These are phyloP conservation scores for Gaertneriomyces sp. DNA, from an alignment of 192 early-diverging fungal genomes.

Conservation along the genomic window DNA sequence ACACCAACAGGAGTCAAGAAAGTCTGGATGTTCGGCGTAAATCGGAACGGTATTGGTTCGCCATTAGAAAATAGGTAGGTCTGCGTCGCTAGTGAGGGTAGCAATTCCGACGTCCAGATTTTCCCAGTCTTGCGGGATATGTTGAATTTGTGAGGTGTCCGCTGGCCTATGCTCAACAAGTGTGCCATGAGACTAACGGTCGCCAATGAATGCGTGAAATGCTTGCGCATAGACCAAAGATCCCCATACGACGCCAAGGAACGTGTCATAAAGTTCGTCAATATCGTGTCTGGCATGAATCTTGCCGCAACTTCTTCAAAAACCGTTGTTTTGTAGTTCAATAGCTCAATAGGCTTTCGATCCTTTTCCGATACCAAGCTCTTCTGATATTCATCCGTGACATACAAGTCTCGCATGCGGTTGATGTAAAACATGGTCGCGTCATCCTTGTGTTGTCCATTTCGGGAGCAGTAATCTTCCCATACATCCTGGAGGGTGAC, in stretches of 20 bases:
- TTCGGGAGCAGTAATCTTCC: constrained; percentile 76
- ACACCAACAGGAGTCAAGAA: constrained; percentile 92
- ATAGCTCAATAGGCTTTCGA: constrained; percentile 46
- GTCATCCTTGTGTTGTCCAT: constrained; percentile 79
- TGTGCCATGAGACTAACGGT: constrained; percentile 89
- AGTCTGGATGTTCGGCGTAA: constrained; percentile 95
- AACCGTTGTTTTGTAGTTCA: constrained; percentile 79
- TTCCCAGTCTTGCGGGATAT: constrained; percentile 83
- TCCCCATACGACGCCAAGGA: constrained; percentile 77
- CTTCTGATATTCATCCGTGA: constrained; percentile 42
- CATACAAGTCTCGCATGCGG: constrained; percentile 64
- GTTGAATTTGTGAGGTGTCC: constrained; percentile 82
- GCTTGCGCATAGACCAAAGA: constrained; percentile 91
- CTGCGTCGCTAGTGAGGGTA: constrained; percentile 47
- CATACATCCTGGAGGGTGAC: constrained; percentile 90
- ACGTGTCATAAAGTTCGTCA: constrained; percentile 74
- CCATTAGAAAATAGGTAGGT: constrained; percentile 55
- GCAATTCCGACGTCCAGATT: constrained; percentile 82
- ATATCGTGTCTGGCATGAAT: constrained; percentile 80
- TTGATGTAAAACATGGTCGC: constrained; percentile 77
- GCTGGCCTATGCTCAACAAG: constrained; percentile 80
- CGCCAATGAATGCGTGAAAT: constrained; percentile 88
- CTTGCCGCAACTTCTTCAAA: constrained; percentile 80
- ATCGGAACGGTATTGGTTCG: constrained; percentile 94
- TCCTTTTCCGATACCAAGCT: constrained; percentile 50